Conservation (phyloP, 345 rosid species). For the sweet orange (Citrus sinensis) region DNA sequence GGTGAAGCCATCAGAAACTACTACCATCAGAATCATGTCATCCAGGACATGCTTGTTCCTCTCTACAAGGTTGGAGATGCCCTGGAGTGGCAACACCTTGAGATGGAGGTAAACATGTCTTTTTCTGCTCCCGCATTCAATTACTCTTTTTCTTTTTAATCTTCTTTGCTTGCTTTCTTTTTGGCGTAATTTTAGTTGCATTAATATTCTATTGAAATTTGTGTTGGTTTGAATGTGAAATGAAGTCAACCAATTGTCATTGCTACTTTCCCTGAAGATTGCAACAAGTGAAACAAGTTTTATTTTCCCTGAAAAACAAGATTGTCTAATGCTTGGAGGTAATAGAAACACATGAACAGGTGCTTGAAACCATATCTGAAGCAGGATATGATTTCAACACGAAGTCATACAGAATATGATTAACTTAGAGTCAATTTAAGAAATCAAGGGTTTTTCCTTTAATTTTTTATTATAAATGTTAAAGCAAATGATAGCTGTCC, state of each 20-base stretch:
- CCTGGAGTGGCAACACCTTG: slow-evolving; percentile 84
- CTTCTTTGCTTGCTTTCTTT: not conserved
- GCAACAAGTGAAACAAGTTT: not conserved
- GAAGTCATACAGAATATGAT: not conserved
- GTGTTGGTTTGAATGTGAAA: not conserved
- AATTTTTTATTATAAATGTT: too few relatives aligned
- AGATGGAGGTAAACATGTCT: slow-evolving; percentile 78
- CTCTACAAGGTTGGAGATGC: slow-evolving; percentile 97
- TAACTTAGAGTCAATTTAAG: not conserved
- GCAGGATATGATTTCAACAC: not conserved
- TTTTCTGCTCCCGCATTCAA: not conserved
- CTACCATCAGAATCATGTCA: slow-evolving; percentile 96
- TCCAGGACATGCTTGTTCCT: slow-evolving; percentile 99
- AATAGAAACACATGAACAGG: not conserved
- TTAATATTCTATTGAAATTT: not conserved
- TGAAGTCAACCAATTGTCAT: not conserved
- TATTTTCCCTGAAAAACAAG: not conserved
- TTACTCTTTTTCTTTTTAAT: not conserved
- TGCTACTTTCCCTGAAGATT: not conserved
- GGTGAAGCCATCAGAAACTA: slow-evolving; percentile 98
- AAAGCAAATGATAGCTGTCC: not conserved
- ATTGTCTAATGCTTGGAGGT: not conserved
- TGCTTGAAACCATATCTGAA: not conserved
- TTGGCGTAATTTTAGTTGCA: not conserved
- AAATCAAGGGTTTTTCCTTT: not conserved